Base-by-base conservation (phyloP, 2,329 filamentous ascomycete species). In the Zelopaecilomyces penicillatus region DNA sequence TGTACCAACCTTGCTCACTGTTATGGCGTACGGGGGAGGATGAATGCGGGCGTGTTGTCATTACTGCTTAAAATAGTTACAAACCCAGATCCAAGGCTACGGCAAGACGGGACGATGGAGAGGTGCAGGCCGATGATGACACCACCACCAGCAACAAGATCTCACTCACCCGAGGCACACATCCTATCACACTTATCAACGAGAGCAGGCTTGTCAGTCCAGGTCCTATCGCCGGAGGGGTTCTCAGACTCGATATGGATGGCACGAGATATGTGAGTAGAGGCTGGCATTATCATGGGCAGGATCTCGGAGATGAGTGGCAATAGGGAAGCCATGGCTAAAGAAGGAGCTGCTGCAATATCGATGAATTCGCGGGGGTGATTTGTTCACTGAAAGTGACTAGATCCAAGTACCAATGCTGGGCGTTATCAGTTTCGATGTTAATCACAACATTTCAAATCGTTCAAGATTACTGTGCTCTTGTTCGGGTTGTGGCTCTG, bases 11-110 rank as follows among this genome's bases (percentile, higher is more conserved):
- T 70, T 86, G 80, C 56, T 80, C 74, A 44, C 81, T 82, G 54
- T 87, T 81, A 54, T 87, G 83, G 50, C 83, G 81, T 26, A 87
- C 69, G 5, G 76, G 73, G 0, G 80, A 80, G 3, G 72, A 65
- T 29, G 78, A 78, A 42, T 76, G 73, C 5, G 83, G 79, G 51
- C 78, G 76, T 2, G 82, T 76, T 34, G 80, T 75, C 62, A 85
- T 71, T 7, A 85, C 76, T 78, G 51, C 44, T 42, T 39, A 43
- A 49, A 48, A 49, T 47, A 46, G 54, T 63, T 53, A 57, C 49
- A 43, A 48, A 48, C 40, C 34, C 42, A 40, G 42, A 46, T 46
- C 43, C 37, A 40, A 40, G 8, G 8, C 32, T 34, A 42, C 40
- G 42, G 43, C 50, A n/a, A 47, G 32, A 50, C 36, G 41, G 28